These are phyloP conservation scores for Pulchroboletus neoregius DNA, from an alignment of 1,284 basidiomycete species.

Conservation along the genomic window DNA sequence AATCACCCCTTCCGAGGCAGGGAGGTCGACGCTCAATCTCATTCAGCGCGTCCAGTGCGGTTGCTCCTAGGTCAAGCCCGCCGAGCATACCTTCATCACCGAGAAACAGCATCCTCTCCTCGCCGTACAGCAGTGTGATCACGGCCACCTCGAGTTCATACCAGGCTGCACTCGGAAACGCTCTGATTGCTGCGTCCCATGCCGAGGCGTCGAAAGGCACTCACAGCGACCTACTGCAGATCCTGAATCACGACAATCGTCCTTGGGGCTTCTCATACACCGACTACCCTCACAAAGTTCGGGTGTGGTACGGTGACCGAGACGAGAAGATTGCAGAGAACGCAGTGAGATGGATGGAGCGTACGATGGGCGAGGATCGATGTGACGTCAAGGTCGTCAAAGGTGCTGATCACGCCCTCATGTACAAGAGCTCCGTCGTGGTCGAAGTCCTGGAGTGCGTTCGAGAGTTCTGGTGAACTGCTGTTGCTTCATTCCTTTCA, in stretches of 20 bases:
- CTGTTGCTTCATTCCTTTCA: constrained; percentile 23
- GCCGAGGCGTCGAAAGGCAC: constrained; percentile 90
- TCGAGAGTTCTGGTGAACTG: constrained; percentile 53
- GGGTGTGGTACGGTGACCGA: constrained; percentile 89
- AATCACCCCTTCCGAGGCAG: constrained; percentile 26
- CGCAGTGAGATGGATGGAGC: constrained; percentile 88
- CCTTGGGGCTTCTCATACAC: constrained; percentile 83
- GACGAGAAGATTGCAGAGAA: constrained; percentile 92
- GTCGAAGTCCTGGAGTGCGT: constrained; percentile 81
- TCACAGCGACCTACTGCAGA: constrained; percentile 86
- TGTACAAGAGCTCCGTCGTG: constrained; percentile 87
- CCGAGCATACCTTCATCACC: constrained; percentile 50
- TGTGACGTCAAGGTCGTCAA: constrained; percentile 81
- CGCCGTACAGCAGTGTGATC: constrained; percentile 33
- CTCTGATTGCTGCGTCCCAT: constrained; percentile 90
- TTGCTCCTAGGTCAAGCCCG: constrained; percentile 38
- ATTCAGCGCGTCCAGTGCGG: constrained; percentile 39
- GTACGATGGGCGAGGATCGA: constrained; percentile 69
- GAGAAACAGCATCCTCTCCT: constrained; percentile 42
- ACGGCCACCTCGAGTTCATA: constrained; percentile 43
- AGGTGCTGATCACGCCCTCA: constrained; percentile 87
- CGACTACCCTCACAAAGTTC: constrained; percentile 74
- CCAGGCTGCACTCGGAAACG: constrained; percentile 74
- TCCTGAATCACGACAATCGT: constrained; percentile 81
- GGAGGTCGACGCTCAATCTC: constrained; percentile 64